A percentile compares a stretch with the other conserved stretches of the same genome.
Evolutionary conservation across 2,329 filamentous ascomycete genomes (phyloP).

Genomic region (Colletotrichum liriopes): DNA sequence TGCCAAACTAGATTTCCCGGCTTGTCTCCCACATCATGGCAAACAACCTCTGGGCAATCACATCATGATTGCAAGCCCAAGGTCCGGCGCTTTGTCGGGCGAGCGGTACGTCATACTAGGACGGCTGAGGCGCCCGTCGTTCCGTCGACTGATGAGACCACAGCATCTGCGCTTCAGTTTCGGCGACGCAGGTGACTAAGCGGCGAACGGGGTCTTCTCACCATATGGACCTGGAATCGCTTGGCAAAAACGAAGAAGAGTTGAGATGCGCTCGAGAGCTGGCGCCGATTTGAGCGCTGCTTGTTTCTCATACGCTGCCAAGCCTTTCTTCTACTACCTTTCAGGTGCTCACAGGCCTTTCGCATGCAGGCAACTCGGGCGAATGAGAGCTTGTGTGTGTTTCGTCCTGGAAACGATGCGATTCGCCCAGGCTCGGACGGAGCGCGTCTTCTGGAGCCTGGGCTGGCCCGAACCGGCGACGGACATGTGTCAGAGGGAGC

Average conservation of each 20-base stretch:
- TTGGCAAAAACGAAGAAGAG: not conserved
- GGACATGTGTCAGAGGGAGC: slow-evolving; percentile 9
- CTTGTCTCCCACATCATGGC: no score
- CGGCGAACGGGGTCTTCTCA: not conserved
- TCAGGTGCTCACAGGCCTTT: not conserved
- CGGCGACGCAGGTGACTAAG: slow-evolving; percentile 9
- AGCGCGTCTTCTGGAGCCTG: not conserved
- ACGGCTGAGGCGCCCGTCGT: not conserved
- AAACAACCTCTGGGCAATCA: no score
- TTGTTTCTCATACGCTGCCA: not conserved
- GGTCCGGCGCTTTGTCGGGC: not conserved
- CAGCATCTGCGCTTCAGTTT: not conserved
- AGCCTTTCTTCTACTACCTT: not conserved
- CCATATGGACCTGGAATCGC: not conserved
- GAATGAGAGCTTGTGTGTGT: not conserved
- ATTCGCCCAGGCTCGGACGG: slow-evolving; percentile 8
- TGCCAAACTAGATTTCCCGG: no score
- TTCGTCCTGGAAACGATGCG: not conserved
- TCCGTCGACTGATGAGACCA: not conserved
- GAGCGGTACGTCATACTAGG: not conserved
- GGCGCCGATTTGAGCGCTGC: not conserved
- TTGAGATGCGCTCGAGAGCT: not conserved
- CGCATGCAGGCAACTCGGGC: not conserved
- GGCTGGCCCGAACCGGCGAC: slow-evolving; percentile 1
- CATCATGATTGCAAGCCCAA: no score